Conservation (phyloP, 2,329 filamentous ascomycete genomes). For the Colletotrichum sp. region DNA sequence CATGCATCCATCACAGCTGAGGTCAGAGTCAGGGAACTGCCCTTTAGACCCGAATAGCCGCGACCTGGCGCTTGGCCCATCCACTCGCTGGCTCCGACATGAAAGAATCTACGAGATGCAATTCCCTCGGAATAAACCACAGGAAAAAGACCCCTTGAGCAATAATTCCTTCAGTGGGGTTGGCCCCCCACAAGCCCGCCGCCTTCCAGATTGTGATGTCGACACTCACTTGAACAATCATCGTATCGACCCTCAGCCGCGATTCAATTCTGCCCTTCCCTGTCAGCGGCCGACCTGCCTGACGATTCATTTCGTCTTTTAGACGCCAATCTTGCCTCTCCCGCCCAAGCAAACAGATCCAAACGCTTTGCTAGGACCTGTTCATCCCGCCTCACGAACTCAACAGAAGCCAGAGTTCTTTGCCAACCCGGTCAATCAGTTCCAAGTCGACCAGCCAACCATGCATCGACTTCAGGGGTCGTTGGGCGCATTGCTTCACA, state of each 20-base stretch:
- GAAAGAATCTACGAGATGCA: constrained; percentile 5
- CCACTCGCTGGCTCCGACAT: not conserved
- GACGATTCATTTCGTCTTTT: not conserved
- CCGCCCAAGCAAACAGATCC: not conserved
- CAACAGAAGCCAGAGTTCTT: not conserved
- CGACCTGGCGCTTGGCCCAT: not conserved
- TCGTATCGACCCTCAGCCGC: not conserved
- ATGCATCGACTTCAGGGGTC: constrained; percentile 3
- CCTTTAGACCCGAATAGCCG: constrained; percentile 1
- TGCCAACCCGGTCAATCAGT: not conserved
- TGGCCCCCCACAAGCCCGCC: not conserved
- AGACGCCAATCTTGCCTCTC: not conserved
- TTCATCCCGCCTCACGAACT: not conserved
- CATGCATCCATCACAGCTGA: not conserved
- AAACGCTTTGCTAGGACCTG: not conserved
- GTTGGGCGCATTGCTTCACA: constrained; percentile 2
- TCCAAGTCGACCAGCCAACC: constrained; percentile 9
- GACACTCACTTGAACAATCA: not conserved
- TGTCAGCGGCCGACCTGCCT: not conserved
- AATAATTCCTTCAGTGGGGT: not conserved
- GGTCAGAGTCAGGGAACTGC: not conserved
- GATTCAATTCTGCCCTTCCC: not conserved
- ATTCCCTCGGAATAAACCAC: not conserved
- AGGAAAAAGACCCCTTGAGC: not conserved
- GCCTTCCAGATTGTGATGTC: constrained; percentile 6